Conservation (phyloP, 2,329 filamentous ascomycete species). For the Fusarium gaditjirri region DNA sequence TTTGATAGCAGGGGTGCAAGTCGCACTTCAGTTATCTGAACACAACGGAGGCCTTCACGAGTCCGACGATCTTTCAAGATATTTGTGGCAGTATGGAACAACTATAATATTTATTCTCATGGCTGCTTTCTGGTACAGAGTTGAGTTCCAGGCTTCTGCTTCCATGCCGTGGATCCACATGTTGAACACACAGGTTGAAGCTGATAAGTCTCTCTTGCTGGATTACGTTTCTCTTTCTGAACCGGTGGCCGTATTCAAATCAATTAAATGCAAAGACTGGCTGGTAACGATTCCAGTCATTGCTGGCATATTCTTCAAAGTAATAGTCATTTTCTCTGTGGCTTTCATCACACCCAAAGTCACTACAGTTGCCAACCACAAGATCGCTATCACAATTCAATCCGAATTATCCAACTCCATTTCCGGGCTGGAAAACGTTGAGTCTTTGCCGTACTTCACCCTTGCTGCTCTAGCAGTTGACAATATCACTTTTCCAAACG, state of each 20-base stretch:
- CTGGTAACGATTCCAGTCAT: conserved; percentile 45
- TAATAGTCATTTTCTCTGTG: conserved; percentile 50
- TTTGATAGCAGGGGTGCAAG: conserved; percentile 47
- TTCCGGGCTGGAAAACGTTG: conserved; percentile 38
- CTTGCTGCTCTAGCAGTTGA: conserved; percentile 48
- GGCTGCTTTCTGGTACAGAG: conserved; percentile 50
- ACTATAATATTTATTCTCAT: conserved; percentile 49
- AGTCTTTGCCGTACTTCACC: conserved; percentile 47
- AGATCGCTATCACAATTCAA: conserved; percentile 41
- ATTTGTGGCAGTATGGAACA: conserved; percentile 52
- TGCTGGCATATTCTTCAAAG: conserved; percentile 47
- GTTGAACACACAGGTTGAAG: conserved; percentile 43
- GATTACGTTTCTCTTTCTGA: conserved; percentile 50
- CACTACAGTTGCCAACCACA: conserved; percentile 40
- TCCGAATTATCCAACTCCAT: conserved; percentile 46
- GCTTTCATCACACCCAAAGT: conserved; percentile 50
- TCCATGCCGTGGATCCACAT: conserved; percentile 53
- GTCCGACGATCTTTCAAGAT: conserved; percentile 43
- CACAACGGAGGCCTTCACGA: conserved; percentile 46
- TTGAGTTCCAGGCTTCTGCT: conserved; percentile 53
- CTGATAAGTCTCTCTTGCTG: conserved; percentile 50
- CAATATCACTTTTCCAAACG: conserved; percentile 47
- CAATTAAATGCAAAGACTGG: conserved; percentile 49
- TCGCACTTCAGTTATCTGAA: conserved; percentile 47
- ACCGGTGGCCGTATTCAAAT: conserved; percentile 43